Conservation (phyloP, 441 rosid species). For the Bocquillonia castaneifolia region DNA sequence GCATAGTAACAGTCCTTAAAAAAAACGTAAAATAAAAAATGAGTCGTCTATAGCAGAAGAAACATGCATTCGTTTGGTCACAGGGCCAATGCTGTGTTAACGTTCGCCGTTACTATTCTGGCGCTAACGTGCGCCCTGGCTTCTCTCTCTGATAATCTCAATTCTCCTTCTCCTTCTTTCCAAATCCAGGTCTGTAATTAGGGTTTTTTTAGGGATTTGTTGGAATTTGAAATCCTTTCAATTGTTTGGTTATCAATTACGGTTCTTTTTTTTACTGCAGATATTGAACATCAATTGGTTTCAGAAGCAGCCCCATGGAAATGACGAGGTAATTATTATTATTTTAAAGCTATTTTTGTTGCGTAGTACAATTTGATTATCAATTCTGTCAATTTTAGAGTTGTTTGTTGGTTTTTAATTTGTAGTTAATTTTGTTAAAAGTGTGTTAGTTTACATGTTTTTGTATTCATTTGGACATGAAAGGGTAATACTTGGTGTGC, state of each 20-base stretch:
- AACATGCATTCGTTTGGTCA: slow-evolving; percentile 79
- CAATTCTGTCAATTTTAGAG: background rate
- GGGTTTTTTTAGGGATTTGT: slow-evolving; percentile 20
- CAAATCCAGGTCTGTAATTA: slow-evolving; percentile 59
- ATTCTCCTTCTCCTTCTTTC: slow-evolving; percentile 64
- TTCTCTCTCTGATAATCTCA: slow-evolving; percentile 78
- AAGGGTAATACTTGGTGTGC: no score
- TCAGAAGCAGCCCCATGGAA: slow-evolving; percentile 74
- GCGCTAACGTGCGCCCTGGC: slow-evolving; percentile 78
- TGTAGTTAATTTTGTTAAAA: no score
- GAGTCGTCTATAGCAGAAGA: no score
- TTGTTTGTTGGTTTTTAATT: background rate
- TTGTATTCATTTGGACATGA: no score
- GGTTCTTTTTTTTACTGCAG: slow-evolving; percentile 32
- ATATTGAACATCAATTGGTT: slow-evolving; percentile 76
- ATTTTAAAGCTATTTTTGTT: background rate
- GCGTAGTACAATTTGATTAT: background rate
- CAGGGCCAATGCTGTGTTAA: slow-evolving; percentile 82
- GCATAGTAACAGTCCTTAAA: no score
- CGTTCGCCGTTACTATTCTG: slow-evolving; percentile 71
- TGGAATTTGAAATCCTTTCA: background rate
- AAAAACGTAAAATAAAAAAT: background rate
- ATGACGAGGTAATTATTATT: slow-evolving; percentile 62
- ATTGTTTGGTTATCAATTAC: slow-evolving; percentile 11
- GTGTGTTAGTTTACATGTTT: no score